Evolutionary conservation across 805 yeast species (phyloP), one percentile per base, ranked within the genome.

Genomic region (Saccharomyces eubayanus): DNA sequence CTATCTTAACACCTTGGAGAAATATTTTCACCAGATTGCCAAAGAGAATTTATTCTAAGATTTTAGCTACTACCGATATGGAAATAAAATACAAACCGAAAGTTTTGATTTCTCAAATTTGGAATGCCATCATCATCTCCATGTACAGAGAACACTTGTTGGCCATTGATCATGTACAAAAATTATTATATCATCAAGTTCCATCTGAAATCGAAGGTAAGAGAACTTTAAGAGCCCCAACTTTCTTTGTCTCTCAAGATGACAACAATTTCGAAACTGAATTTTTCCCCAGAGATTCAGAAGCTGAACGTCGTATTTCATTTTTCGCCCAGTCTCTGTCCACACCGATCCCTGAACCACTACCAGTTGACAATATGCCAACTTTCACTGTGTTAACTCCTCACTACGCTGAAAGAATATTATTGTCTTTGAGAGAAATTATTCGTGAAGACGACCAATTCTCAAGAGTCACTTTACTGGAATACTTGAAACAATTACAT

Each of bases 301-400:
- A 94, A 74, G 98, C 99, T 59, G 99, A 94, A 77, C 91, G 99
- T 79, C 92, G 99, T 80, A 91, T 94, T 64, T 89, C 97, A 54
- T 94, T 94, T 86, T 94, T 94, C 76, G 99, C 99, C 54, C 99
- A 94, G 74, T 91, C 97, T 9, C 79, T 94, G 73, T 95, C 99
- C 50, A 92, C 97, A 53, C 99, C 99, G 62, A 91, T 94, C 66
- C 96, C 96, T 59, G 98, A 92, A 76, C 97, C 99, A 54, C 79
- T 92, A 66, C 98, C 99, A 41, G 97, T 94, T 62, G 99, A 94
- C 74, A 91, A 92, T 78, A 94, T 94, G 99, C 99, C 99, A 60
- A 91, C 98, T 8, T 94, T 94, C 74, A 90, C 98, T 36, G 98
- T 94, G 24, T 78, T 92, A 72, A 87, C 92, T 60, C 98, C 99